Percentiles rank a stretch among this genome's conserved stretches.
Evolutionary conservation across 2,329 filamentous ascomycete genomes (phyloP).

Genomic region (Penicillium sp.): DNA sequence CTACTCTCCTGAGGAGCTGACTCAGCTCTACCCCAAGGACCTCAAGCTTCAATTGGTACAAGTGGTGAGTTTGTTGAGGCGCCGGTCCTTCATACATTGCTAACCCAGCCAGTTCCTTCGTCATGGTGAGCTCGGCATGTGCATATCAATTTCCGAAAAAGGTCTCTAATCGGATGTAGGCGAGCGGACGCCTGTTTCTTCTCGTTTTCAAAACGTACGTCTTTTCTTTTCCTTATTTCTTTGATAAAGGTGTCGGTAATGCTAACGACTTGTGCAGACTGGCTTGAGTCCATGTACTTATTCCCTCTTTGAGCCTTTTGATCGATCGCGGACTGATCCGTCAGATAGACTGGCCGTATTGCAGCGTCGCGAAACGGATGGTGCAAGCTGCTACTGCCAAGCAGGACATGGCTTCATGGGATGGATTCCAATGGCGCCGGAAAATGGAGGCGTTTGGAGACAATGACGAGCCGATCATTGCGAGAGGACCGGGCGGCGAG

Average conservation of each 20-base stretch:
- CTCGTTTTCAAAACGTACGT: constrained; percentile 74
- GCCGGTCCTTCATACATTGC: background rate
- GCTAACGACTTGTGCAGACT: constrained; percentile 34
- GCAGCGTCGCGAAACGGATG: constrained; percentile 68
- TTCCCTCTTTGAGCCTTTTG: background rate
- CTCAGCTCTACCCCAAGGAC: constrained; percentile 70
- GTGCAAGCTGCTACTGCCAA: constrained; percentile 56
- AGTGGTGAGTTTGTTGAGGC: constrained; percentile 50
- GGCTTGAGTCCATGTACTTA: constrained; percentile 47
- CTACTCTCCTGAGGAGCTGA: constrained; percentile 77
- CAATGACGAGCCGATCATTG: constrained; percentile 65
- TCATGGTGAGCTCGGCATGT: constrained; percentile 52
- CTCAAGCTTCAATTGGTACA: constrained; percentile 87
- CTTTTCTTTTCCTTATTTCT: background rate
- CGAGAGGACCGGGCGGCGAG: constrained; percentile 62
- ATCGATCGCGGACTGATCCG: constrained; percentile 17
- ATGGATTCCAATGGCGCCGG: constrained; percentile 60
- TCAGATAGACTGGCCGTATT: constrained; percentile 76
- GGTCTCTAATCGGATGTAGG: constrained; percentile 37
- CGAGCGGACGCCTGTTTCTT: constrained; percentile 75
- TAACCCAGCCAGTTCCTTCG: constrained; percentile 55
- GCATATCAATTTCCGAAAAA: background rate
- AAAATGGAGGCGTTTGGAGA: constrained; percentile 76
- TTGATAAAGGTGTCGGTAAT: background rate
- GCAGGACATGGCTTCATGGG: constrained; percentile 53